Evolutionary conservation across 2,329 filamentous ascomycete genomes (phyloP), one percentile per base, ranked within the genome.

Genomic region (Colletotrichum limetticola): DNA sequence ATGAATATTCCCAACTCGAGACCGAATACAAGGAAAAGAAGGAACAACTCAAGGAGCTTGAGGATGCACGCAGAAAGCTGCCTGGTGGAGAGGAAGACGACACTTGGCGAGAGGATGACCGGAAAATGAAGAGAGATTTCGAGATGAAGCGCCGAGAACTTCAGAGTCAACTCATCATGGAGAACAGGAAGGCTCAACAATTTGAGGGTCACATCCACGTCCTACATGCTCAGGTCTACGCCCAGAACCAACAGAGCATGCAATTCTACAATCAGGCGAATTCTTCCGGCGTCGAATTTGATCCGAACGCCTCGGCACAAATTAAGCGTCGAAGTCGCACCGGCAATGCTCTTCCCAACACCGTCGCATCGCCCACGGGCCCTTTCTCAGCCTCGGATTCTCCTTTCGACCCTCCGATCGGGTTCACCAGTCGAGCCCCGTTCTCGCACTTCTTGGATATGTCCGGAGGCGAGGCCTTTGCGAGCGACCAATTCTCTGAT

Each of bases 41-140:
- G 46, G 66, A 76, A 67, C 90, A 92, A 75, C 90, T 96, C 75
- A 94, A 94, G 79, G 88, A 91, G 64, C 86, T 95, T 30, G 94
- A 97, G 79, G 91, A 92, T 71, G 89, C 92, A 75, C 85, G 91
- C 62, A 92, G 92, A 80, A 89, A 88, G 68, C 86, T 91, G 14
- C 88, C 90, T 2, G 91, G 88, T 19, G 89, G 86, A n/a, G 87
- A 91, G 68, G 87, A 90, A 58, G 90, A 91, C 49, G 89, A 91
- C 16, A 87, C 86, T 74, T 88, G 85, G 86, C 85, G 85, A 66
- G 77, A 92, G 65, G 84, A 83, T 66, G 87, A 91, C 63, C 81
- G 81, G 59, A 85, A 87, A 60, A 82, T 91, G 26, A 86, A 87
- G 71, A 84, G 86, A 60, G 86, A 90, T 35, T 92, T 90, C 87